Conservation (phyloP, 768 basidiomycete genomes). For the Boletus rubroflammeus region DNA sequence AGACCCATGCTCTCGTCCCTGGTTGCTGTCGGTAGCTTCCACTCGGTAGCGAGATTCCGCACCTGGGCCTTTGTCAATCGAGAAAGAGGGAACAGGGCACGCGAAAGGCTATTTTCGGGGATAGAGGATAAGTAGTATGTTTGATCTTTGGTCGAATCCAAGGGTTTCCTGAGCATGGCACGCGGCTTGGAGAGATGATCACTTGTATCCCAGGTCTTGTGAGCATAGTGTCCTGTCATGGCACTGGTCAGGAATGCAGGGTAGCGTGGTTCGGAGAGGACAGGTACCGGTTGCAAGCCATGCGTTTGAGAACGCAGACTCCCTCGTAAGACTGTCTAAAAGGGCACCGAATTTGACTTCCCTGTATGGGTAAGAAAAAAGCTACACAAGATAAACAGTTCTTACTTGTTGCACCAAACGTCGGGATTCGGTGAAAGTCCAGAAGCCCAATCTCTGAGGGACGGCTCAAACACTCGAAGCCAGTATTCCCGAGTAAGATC, state of each 20-base stretch:
- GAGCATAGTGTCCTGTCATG: constrained; percentile 78
- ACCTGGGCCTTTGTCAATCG: constrained; percentile 66
- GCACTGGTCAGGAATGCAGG: background rate
- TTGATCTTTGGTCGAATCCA: constrained; percentile 78
- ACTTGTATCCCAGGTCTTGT: constrained; percentile 49
- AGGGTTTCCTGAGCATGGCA: constrained; percentile 50
- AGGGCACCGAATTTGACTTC: constrained; percentile 92
- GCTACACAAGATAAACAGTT: no score
- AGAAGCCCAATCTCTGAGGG: constrained; percentile 68
- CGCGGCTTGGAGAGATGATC: constrained; percentile 25
- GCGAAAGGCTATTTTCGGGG: constrained; percentile 56
- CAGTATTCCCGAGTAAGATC: constrained; percentile 92
- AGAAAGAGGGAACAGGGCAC: constrained; percentile 80
- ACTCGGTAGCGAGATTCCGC: constrained; percentile 61
- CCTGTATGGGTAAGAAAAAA: constrained; percentile 35
- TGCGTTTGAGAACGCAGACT: constrained; percentile 32
- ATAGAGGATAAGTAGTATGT: constrained; percentile 87
- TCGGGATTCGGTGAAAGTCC: constrained; percentile 92
- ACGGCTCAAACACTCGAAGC: constrained; percentile 86
- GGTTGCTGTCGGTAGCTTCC: constrained; percentile 65
- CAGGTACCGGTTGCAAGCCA: constrained; percentile 80
- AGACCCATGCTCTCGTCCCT: constrained; percentile 90
- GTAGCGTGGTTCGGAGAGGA: background rate
- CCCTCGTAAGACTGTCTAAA: constrained; percentile 52
- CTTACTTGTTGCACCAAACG: constrained; percentile 83